Percentiles rank a stretch among this genome's conserved stretches.
phyloP scores from a whole-genome alignment of 2,329 filamentous ascomycete genomes.

The Aspergillus chevalieri region DNA sequence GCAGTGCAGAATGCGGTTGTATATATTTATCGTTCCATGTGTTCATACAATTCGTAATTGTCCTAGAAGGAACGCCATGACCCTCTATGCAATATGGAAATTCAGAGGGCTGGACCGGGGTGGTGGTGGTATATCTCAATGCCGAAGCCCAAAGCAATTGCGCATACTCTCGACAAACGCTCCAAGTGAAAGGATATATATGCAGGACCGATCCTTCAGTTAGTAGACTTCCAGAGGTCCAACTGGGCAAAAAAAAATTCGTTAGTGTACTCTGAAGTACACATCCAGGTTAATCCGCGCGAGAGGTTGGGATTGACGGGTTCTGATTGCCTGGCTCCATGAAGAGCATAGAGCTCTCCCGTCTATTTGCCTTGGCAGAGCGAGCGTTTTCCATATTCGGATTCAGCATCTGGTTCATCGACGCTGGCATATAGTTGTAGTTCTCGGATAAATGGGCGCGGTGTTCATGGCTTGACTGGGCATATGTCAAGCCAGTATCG shows the following conservation, averaged over 20 bases:
- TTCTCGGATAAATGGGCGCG: slow-evolving; percentile 22
- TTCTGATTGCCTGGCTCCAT: slow-evolving; percentile 35
- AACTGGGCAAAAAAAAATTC: neutral
- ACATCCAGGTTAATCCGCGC: slow-evolving; percentile 11
- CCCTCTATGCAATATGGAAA: too few species aligned
- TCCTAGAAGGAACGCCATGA: slow-evolving; percentile 2
- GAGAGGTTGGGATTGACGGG: slow-evolving; percentile 15
- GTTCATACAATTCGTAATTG: slow-evolving; percentile 25
- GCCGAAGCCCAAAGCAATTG: too few species aligned
- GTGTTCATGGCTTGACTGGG: slow-evolving; percentile 46
- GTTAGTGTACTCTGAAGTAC: neutral
- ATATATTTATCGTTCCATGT: slow-evolving; percentile 21
- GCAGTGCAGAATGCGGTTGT: slow-evolving; percentile 9
- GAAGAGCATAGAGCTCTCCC: slow-evolving; percentile 45
- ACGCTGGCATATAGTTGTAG: slow-evolving; percentile 20
- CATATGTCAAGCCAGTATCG: slow-evolving; percentile 45
- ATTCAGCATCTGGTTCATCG: slow-evolving; percentile 37
- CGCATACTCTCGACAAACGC: too few species aligned
- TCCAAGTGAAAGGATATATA: too few species aligned
- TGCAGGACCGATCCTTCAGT: too few species aligned
- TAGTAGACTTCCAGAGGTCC: too few species aligned
- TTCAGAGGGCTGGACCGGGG: too few species aligned
- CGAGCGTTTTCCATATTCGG: slow-evolving; percentile 30
- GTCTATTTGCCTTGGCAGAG: slow-evolving; percentile 39
- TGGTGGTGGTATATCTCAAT: too few species aligned